Evolutionary conservation across 2,329 filamentous ascomycete species (phyloP), one percentile per base, ranked within the genome.

Genomic region (Cephalotrichum gorgonifer): DNA sequence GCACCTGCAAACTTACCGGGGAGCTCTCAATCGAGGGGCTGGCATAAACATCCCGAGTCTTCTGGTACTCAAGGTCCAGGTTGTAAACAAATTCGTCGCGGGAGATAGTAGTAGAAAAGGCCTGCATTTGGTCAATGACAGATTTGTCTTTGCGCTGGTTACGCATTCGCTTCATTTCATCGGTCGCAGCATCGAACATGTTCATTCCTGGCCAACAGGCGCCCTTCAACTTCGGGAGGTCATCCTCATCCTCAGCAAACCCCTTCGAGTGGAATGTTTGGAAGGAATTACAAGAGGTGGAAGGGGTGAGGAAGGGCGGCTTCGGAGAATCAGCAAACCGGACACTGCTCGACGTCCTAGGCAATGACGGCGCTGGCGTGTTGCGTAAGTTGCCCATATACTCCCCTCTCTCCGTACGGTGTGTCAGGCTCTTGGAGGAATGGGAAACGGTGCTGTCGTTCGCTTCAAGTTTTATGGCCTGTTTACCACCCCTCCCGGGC

Each of bases 81-180:
- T 74, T 71, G 67, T 83, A 84, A 44, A 88, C 77, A 22, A 78
- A 67, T 64, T 89, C 85, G 0, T 66, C 77, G 8, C 81, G 76
- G 50, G 78, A 74, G 30, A 88, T 78, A 2, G 73, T 70, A 54
- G 75, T 71, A 1, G 86, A 88, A 17, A 78, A 79, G 47, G 73
- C 63, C 56, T 81, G 74, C 64, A 91, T 80, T 51, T 78, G 76
- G 49, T 78, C 71, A 22, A 88, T 67, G n/a, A 88, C 81, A 1
- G 79, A 82, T n/a, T 71, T 74, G 48, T 83, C 79, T 62, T 91
- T 91, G 57, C 84, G 81, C 64, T 91, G 86, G 60, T 90, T 90
- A 47, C 86, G 74, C 66, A 80, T 86, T 43, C 82, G 76, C 56
- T 80, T 83, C 73, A 86, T 84, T 52, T 84, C 78, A 15, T 81